Evolutionary conservation across 768 basidiomycete genomes (phyloP).

Genomic region (Candolleomyces efflorescens): DNA sequence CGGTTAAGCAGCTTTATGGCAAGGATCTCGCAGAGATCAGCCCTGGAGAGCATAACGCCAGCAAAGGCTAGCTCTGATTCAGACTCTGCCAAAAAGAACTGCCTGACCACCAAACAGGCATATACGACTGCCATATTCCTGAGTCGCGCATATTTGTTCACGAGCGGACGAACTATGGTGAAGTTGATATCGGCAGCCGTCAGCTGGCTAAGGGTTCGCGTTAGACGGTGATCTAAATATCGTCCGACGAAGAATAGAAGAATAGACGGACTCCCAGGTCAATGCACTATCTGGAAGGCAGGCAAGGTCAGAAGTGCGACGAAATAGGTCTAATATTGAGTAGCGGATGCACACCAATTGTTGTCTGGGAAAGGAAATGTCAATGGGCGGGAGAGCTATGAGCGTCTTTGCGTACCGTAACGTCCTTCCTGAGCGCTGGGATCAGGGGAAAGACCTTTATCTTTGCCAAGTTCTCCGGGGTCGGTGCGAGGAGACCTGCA

Average conservation of each 20-base stretch:
- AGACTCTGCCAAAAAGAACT: conserved; percentile 70
- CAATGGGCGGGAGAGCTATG: conserved; percentile 5
- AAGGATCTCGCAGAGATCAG: conserved; percentile 81
- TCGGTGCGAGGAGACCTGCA: conserved; percentile 44
- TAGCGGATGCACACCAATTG: conserved; percentile 30
- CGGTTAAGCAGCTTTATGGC: conserved; percentile 81
- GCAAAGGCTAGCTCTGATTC: conserved; percentile 74
- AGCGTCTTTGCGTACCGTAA: conserved; percentile 45
- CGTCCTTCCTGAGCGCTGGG: conserved; percentile 64
- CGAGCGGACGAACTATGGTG: conserved; percentile 70
- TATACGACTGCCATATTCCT: conserved; percentile 74
- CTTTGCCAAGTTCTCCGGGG: conserved; percentile 52
- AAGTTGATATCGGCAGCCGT: conserved; percentile 83
- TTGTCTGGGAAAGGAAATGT: conserved; percentile 33
- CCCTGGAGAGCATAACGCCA: conserved; percentile 60
- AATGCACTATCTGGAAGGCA: conserved; percentile 57
- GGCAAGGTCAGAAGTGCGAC: conserved; percentile 10
- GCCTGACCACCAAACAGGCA: conserved; percentile 71
- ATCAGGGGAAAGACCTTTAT: conserved; percentile 83
- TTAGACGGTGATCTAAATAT: no score
- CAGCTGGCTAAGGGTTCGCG: conserved; percentile 61
- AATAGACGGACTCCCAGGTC: conserved; percentile 69
- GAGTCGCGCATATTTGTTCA: conserved; percentile 73
- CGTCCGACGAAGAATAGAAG: neutral
- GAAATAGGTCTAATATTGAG: no score